Percentiles rank a stretch among this genome's conserved stretches.
These are phyloP conservation scores for Rhodotorula babjevae DNA, from an alignment of 768 basidiomycete species.

Conservation along the genomic window DNA sequence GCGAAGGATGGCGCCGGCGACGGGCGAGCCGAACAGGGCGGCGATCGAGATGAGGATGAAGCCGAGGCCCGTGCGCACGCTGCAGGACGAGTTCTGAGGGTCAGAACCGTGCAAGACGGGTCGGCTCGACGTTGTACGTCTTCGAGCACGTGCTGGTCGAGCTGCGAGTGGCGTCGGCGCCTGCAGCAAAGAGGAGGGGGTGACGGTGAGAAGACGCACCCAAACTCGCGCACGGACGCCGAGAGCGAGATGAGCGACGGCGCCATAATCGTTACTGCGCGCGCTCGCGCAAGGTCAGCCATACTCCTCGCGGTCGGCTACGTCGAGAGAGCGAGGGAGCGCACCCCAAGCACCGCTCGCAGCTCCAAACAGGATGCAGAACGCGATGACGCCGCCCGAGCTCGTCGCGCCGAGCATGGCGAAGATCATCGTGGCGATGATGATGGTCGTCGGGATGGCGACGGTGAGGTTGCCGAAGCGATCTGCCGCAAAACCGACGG, in stretches of 20 bases:
- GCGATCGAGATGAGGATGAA: constrained; percentile 13
- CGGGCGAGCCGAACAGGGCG: constrained; percentile 3
- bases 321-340: too few relatives aligned
- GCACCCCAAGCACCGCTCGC: constrained; percentile 7
- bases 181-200: too few relatives aligned
- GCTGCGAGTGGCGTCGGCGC: too few relatives aligned
- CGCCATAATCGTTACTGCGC: constrained; percentile 2
- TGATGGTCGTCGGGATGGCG: background rate
- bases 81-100: too few relatives aligned
- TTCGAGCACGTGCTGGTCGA: too few relatives aligned
- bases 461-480: constrained; percentile 9
- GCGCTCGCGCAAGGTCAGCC: too few relatives aligned
- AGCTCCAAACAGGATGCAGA: constrained; percentile 15
- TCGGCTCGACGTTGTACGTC: too few relatives aligned
- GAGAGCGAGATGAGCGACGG: constrained; percentile 2
- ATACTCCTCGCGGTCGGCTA: too few relatives aligned
- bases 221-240: background rate
- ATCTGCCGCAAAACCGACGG: constrained; percentile 8
- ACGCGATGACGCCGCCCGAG: constrained; percentile 4
- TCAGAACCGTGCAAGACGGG: too few relatives aligned
- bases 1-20: constrained; percentile 16
- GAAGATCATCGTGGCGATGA: constrained; percentile 7
- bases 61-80: constrained; percentile 15
- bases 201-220: background rate
- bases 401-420: constrained; percentile 21